Evolutionary conservation across 2,329 filamentous ascomycete species (phyloP).

Genomic region (Atkinsonella hypoxylon): DNA sequence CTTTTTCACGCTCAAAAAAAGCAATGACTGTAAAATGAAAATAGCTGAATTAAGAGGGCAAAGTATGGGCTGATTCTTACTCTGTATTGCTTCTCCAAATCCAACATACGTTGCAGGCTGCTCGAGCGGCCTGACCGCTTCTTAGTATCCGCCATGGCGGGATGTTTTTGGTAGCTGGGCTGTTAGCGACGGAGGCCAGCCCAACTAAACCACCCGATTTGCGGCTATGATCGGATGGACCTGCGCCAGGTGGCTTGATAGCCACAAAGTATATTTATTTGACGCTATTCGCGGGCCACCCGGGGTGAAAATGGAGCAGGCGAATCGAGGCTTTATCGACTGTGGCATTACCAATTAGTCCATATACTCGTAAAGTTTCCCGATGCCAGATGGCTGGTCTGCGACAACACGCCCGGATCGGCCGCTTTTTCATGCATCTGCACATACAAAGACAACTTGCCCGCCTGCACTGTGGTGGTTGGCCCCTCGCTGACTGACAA

Average conservation of each 20-base stretch:
- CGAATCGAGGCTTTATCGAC: background rate
- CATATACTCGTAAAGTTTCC: background rate
- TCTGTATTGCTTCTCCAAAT: constrained; percentile 46
- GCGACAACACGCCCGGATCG: background rate
- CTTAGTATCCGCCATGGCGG: constrained; percentile 8
- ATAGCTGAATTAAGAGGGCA: background rate
- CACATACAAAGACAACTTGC: background rate
- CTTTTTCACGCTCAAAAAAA: too few species aligned
- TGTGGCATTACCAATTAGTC: background rate
- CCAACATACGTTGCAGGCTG: constrained; percentile 47
- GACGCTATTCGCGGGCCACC: background rate
- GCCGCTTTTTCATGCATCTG: background rate
- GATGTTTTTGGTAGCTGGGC: background rate
- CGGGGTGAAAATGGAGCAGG: background rate
- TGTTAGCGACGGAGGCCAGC: background rate
- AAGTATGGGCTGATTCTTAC: constrained; percentile 26
- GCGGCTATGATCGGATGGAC: background rate
- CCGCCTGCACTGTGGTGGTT: constrained; percentile 1
- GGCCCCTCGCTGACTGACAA: background rate
- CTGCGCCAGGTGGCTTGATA: background rate
- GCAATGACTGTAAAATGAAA: background rate
- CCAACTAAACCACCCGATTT: background rate
- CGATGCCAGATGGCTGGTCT: constrained; percentile 1
- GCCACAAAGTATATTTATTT: background rate
- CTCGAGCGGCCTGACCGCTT: constrained; percentile 22